A percentile compares a stretch with the other conserved stretches of the same genome.
phyloP scores from a whole-genome alignment of 2,329 filamentous ascomycete species.

The Trichophyton rubrum region DNA sequence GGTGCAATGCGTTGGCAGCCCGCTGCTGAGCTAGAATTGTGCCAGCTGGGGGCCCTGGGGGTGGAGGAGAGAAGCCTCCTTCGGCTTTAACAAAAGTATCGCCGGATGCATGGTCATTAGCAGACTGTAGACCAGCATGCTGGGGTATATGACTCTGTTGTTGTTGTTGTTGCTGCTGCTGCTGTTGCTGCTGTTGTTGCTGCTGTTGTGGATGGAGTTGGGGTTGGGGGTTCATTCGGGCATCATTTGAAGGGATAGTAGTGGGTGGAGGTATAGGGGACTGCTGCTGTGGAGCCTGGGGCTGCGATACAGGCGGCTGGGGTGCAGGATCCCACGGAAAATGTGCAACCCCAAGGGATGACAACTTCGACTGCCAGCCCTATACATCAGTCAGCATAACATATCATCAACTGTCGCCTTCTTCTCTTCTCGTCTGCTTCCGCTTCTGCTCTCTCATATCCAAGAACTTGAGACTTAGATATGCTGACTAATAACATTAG shows the following conservation, averaged over 20 bases:
- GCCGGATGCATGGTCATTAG: conserved; percentile 16
- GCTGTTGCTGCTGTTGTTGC: conserved; percentile 19
- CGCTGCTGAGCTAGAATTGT: conserved; percentile 39
- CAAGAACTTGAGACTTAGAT: no score
- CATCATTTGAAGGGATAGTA: conserved; percentile 34
- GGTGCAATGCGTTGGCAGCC: conserved; percentile 39
- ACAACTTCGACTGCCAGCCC: conserved; percentile 91
- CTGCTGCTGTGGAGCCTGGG: conserved; percentile 16
- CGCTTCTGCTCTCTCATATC: not conserved
- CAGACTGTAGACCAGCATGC: conserved; percentile 24
- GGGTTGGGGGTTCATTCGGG: conserved; percentile 20
- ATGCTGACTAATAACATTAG: conserved; percentile 6
- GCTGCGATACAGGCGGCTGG: conserved; percentile 40
- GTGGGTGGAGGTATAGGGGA: conserved; percentile 28
- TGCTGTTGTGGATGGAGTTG: conserved; percentile 24
- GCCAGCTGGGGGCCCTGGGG: conserved; percentile 16
- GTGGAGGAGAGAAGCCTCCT: conserved; percentile 28
- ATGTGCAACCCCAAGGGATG: conserved; percentile 66
- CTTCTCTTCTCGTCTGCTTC: not conserved
- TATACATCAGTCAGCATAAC: conserved; percentile 28
- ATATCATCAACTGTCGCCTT: not conserved
- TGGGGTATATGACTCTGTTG: conserved; percentile 21
- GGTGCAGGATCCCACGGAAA: conserved; percentile 94
- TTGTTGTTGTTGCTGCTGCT: no score
- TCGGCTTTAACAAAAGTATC: conserved; percentile 43